Percentiles rank a stretch among this genome's conserved stretches.
Conservation (phyloP, 2,329 filamentous ascomycete species). For the Phaeosphaeriaceae sp. region DNA sequence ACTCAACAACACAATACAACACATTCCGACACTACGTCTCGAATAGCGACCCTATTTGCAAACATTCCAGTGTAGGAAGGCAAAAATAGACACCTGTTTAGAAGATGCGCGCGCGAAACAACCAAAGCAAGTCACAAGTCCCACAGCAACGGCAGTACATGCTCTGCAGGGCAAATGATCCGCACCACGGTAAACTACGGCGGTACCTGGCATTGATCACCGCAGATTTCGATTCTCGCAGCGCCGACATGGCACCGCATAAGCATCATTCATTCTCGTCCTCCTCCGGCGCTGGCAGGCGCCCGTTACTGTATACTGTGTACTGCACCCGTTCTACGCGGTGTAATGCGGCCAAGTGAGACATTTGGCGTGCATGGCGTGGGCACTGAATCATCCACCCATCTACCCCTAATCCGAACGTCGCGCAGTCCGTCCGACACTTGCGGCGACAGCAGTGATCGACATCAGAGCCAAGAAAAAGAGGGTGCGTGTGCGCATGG, state of each 20-base stretch:
- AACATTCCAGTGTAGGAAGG: background rate
- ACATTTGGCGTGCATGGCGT: background rate
- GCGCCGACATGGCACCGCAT: background rate
- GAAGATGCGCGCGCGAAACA: background rate
- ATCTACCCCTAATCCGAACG: background rate
- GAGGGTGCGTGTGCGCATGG: background rate
- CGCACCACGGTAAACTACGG: background rate
- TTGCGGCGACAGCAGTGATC: background rate
- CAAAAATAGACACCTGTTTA: background rate
- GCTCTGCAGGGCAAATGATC: background rate
- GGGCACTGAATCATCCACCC: no score
- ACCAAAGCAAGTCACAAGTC: background rate
- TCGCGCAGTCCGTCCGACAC: background rate
- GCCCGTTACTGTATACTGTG: background rate
- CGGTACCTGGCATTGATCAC: conserved; percentile 30
- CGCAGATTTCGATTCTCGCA: conserved; percentile 14
- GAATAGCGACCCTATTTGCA: background rate
- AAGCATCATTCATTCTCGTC: background rate
- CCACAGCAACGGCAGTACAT: background rate
- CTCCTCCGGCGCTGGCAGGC: background rate
- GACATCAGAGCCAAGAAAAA: background rate
- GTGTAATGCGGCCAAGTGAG: background rate
- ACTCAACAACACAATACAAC: background rate
- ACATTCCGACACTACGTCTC: background rate
- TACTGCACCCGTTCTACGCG: background rate